These are phyloP conservation scores for Carex parvula DNA, from an alignment of 176 grass and related monocot species.

Conservation along the genomic window DNA sequence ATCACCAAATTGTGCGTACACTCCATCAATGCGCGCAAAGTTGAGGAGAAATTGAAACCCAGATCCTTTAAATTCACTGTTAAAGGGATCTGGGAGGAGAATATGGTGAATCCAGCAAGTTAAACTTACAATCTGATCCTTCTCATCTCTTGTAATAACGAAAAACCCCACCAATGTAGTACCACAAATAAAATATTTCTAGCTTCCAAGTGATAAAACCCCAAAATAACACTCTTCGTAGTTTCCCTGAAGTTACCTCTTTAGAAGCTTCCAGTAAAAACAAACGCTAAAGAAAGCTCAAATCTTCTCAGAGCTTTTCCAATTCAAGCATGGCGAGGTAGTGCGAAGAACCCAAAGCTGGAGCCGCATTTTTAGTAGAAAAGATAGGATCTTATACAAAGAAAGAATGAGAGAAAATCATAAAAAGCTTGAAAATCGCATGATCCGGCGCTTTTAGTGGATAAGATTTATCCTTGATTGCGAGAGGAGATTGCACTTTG, in stretches of 20 bases:
- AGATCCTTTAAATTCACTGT: constrained; percentile 21
- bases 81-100: constrained; percentile 27
- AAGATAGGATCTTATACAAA: neutral
- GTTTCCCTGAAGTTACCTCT: constrained; percentile 17
- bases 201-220: constrained; percentile 14
- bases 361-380: constrained; percentile 3
- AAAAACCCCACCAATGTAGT: constrained; percentile 14
- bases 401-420: neutral
- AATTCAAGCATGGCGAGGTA: constrained; percentile 2
- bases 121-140: constrained; percentile 10
- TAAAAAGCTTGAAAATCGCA: neutral
- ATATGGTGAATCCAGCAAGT: neutral
- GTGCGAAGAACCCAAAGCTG: neutral
- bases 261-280: neutral
- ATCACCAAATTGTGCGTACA: constrained; percentile 26
- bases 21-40: constrained; percentile 23
- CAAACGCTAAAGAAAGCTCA: constrained; percentile 3
- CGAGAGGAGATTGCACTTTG: constrained; percentile 24
- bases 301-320: constrained; percentile 13
- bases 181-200: neutral
- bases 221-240: neutral
- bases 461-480: constrained; percentile 23
- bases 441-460: neutral
- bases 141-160: constrained; percentile 6
- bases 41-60: constrained; percentile 16